These are phyloP conservation scores for Hanseniaspora uvarum DNA, from an alignment of 1,139 yeast species.

Conservation along the genomic window DNA sequence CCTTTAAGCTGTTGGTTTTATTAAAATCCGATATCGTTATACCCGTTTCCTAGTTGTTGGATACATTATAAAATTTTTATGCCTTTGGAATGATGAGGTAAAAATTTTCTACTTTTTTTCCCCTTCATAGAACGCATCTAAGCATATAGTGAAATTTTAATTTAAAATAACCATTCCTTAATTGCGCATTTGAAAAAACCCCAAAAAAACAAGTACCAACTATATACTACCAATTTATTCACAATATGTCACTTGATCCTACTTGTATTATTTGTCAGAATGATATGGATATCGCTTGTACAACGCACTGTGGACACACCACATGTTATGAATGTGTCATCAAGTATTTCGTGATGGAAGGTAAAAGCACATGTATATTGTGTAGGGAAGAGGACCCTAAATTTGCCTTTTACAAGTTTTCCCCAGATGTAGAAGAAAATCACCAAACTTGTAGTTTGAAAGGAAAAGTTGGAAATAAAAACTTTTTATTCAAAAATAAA, in stretches of 20 bases:
- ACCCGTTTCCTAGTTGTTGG: no score
- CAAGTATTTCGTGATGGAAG: constrained; percentile 71
- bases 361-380: constrained; percentile 63
- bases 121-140: background rate
- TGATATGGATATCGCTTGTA: constrained; percentile 48
- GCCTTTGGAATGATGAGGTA: no score
- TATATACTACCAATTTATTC: no score
- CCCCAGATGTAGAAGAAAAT: constrained; percentile 40
- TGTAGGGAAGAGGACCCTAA: constrained; percentile 42
- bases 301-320: constrained; percentile 74
- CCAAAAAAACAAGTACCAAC: background rate
- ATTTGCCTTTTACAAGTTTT: constrained; percentile 6
- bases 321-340: constrained; percentile 78
- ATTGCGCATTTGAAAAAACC: background rate
- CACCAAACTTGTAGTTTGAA: constrained; percentile 51
- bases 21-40: background rate
- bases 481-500: constrained; percentile 24
- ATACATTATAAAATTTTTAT: background rate
- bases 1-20: no score
- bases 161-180: background rate
- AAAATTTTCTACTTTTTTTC: no score
- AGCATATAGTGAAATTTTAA: background rate
- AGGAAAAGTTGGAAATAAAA: constrained; percentile 28
- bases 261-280: constrained; percentile 82
- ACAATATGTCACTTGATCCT: background rate